phyloP scores from a whole-genome alignment of 352 stramenopile genomes.

The Thalassiosira mediterranea region DNA sequence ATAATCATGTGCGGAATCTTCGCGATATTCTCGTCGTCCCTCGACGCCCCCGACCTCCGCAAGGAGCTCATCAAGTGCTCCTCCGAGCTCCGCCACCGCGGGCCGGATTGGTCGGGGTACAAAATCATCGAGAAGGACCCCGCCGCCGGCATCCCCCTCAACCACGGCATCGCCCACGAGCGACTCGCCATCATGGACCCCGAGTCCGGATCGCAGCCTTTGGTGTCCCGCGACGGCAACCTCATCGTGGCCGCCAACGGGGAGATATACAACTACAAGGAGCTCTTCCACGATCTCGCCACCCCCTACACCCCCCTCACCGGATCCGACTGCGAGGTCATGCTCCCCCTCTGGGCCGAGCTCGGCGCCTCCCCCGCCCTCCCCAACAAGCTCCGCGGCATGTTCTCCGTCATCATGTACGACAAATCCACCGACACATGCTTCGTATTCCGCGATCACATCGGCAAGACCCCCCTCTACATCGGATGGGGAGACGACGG shows the following conservation, averaged over 20 bases:
- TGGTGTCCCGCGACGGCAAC: conserved; percentile 83
- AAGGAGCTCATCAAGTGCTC: conserved; percentile 93
- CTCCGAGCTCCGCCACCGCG: conserved; percentile 94
- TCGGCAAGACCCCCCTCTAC: conserved; percentile 98
- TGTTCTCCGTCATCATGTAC: conserved; percentile 99
- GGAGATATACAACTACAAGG: conserved; percentile 99
- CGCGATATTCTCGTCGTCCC: conserved; percentile 95
- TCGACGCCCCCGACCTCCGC: conserved; percentile 91
- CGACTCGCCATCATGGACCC: conserved; percentile 98
- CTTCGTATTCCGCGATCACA: conserved; percentile 94
- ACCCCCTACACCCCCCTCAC: conserved; percentile 90
- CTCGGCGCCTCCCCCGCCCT: conserved; percentile 72
- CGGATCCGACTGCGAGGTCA: conserved; percentile 97
- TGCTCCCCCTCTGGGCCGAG: conserved; percentile 95
- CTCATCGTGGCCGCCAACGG: conserved; percentile 97
- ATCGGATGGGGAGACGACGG: conserved; percentile 97
- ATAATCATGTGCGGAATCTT: conserved; percentile 98
- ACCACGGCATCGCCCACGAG: conserved; percentile 93
- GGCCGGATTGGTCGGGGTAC: conserved; percentile 93
- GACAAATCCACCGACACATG: conserved; percentile 93
- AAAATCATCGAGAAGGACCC: conserved; percentile 69
- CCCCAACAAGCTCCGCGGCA: conserved; percentile 92
- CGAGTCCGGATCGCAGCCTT: conserved; percentile 88
- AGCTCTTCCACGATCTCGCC: conserved; percentile 89
- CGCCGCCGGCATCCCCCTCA: conserved; percentile 71